Percentiles rank a stretch among this genome's conserved stretches.
Conservation (phyloP, 1,284 basidiomycete genomes). For the Neotropicomus parvogracilis region DNA sequence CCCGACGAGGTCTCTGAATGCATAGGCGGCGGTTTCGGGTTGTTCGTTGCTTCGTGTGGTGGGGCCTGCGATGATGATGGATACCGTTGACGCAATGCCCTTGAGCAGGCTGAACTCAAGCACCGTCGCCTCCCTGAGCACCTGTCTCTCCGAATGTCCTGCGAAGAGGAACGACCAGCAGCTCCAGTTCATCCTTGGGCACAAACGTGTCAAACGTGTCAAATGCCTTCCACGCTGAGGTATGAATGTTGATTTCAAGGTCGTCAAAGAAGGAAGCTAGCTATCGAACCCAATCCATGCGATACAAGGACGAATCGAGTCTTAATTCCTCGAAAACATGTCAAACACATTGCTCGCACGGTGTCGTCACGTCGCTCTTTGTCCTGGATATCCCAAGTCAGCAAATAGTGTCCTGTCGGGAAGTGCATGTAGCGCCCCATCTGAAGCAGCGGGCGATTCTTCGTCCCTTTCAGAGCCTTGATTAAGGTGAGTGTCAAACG, state of each 20-base stretch:
- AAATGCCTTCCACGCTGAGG: conserved; percentile 80
- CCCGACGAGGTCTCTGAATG: conserved; percentile 92
- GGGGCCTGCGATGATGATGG: conserved; percentile 86
- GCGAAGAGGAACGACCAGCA: conserved; percentile 83
- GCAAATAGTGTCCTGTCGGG: conserved; percentile 60
- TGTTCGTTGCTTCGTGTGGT: conserved; percentile 81
- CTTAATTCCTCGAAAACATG: conserved; percentile 77
- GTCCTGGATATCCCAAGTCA: conserved; percentile 53
- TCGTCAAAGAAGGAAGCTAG: conserved; percentile 88
- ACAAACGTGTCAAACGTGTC: conserved; percentile 89
- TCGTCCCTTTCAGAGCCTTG: conserved; percentile 67
- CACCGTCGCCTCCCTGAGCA: conserved; percentile 70
- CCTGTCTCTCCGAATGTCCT: conserved; percentile 87
- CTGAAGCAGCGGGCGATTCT: conserved; percentile 67
- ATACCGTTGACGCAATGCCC: conserved; percentile 84
- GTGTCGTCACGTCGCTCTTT: conserved; percentile 68
- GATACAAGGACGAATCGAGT: conserved; percentile 79
- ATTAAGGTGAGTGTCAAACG: conserved; percentile 80
- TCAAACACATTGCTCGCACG: conserved; percentile 78
- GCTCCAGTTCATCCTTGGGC: conserved; percentile 90
- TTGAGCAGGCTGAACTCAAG: conserved; percentile 89
- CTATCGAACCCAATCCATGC: conserved; percentile 92
- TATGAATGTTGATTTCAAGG: conserved; percentile 67
- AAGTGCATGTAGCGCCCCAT: conserved; percentile 71
- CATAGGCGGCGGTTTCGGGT: conserved; percentile 90